These are phyloP conservation scores for Takakia lepidozioides DNA, from an alignment of 225 moss, liverwort and hornwort species.

Conservation along the genomic window DNA sequence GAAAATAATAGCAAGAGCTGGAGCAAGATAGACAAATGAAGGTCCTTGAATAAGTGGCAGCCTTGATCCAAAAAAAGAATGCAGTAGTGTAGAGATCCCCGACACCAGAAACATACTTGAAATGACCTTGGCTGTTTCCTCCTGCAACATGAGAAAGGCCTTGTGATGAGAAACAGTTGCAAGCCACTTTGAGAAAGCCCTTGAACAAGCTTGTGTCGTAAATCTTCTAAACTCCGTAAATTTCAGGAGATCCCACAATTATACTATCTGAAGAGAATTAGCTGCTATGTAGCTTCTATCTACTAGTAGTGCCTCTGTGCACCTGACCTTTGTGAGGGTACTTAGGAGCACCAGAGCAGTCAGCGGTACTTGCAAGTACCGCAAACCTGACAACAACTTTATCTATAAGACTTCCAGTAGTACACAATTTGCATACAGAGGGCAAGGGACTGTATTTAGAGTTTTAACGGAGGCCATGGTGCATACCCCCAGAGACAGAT, in stretches of 20 bases:
- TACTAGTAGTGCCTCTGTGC: no score
- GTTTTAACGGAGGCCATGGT: not conserved
- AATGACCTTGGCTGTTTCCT: slow-evolving; percentile 69
- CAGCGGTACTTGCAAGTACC: not conserved
- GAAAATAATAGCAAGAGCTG: slow-evolving; percentile 61
- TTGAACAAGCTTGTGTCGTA: no score
- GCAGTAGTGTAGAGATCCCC: slow-evolving; percentile 64
- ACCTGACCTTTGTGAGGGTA: no score
- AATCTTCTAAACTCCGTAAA: no score
- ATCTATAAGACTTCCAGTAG: not conserved
- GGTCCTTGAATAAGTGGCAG: slow-evolving; percentile 77
- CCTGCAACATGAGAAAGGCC: slow-evolving; percentile 20
- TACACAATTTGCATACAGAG: not conserved
- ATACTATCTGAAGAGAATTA: no score
- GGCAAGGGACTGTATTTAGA: not conserved
- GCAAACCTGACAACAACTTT: not conserved
- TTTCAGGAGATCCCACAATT: no score
- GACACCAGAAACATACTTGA: slow-evolving; percentile 74
- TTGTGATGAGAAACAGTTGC: no score
- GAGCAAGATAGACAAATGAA: slow-evolving; percentile 73
- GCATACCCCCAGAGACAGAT: not conserved
- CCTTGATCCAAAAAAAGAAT: slow-evolving; percentile 62
- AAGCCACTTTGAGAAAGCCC: no score
- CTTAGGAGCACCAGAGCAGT: no score
- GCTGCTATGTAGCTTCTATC: no score